Evolutionary conservation across 192 early-diverging fungal species (phyloP).

Genomic region (Podila clonocystis): DNA sequence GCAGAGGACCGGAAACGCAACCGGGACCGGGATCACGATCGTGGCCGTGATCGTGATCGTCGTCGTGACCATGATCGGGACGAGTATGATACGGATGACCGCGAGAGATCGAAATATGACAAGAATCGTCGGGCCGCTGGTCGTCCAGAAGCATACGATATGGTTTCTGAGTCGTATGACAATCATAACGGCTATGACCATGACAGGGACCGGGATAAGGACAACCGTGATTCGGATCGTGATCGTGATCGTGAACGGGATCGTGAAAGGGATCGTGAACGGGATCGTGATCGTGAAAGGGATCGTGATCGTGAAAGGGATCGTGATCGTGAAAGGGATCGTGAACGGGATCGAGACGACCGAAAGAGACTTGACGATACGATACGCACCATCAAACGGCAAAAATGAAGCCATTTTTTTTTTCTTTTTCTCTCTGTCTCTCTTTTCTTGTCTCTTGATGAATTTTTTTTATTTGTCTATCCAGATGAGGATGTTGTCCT

Average conservation of each 20-base stretch:
- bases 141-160: not conserved
- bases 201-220: conserved; percentile 7
- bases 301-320: conserved; percentile 2
- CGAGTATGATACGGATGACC: not conserved
- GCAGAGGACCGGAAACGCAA: not conserved
- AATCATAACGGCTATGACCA: not conserved
- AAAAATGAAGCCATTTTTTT: not conserved
- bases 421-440: not conserved
- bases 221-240: not conserved
- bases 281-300: not conserved
- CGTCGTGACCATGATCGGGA: not conserved
- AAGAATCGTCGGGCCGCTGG: too few species aligned
- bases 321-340: conserved; percentile 4
- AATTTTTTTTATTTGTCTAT: too few species aligned
- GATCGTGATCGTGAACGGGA: not conserved
- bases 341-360: conserved; percentile 5
- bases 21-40: not conserved
- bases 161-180: conserved; percentile 5
- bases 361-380: conserved; percentile 5
- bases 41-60: not conserved
- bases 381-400: conserved; percentile 3
- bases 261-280: not conserved
- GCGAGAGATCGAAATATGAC: conserved; percentile 6
- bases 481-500: not conserved
- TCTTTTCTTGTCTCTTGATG: too few species aligned